Base-by-base conservation (phyloP, 192 early-diverging fungal genomes). In the Backusella australiensis region DNA sequence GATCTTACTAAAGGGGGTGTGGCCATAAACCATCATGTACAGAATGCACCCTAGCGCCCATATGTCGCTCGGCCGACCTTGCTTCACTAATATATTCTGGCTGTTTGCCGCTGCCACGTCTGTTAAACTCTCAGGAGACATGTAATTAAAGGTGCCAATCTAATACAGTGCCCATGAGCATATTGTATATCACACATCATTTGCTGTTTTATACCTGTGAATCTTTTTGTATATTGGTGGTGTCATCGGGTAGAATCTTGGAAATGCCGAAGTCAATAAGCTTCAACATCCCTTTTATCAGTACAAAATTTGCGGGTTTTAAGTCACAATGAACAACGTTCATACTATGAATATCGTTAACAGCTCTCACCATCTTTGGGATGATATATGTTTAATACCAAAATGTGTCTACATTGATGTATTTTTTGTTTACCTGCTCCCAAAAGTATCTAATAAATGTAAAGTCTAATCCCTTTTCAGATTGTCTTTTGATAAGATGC, bases 181-280 rank as follows among this genome's bases (percentile, higher is more conserved):
- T 32, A 32, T 32, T 3, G 32, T 0, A 32, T 32, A 32, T 32
- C 1, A 32, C 32, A 0, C 32, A 32, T 2, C 32, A 32, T 32
- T 32, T 3, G 32, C 32, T 32, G 32, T 32, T 32, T 32, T 32
- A 32, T 32, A 88, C 89, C 73, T 96, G 94, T 69, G 90, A 86
- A 67, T 97, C 95, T 15, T 95, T 80, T 49, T 95, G 91, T 65
- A 99, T 92, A 76, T 97, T 98, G 21, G 96, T 98, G 0, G 96
- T 99, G 78, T 96, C 95, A 81, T 96, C 95, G 8, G 93, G 88
- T 44, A 98, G 96, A 0, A 91, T 82, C 73, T 97, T 98, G n/a
- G 97, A 95, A 78, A 98, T 98, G 15, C 97, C 97, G 88, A 99
- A 99, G 79, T 99, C 97, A 67, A 98, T 98, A 70, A 99, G 82